Conservation (phyloP, 768 basidiomycete genomes). For the Lentinula detonsa region DNA sequence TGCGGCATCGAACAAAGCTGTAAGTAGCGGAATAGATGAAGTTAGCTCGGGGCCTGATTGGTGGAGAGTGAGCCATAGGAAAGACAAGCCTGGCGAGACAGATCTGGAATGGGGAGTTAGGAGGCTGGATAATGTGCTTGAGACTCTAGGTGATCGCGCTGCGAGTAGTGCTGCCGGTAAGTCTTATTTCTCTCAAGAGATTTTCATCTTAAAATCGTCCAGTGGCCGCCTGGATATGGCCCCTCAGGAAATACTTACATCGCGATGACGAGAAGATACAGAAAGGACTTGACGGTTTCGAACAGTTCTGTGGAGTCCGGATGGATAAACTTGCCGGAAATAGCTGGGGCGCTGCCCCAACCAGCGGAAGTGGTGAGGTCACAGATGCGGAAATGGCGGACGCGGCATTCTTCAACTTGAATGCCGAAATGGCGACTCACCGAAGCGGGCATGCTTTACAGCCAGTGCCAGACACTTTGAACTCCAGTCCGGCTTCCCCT, state of each 20-base stretch:
- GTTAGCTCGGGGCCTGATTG: background rate
- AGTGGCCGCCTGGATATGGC: slow-evolving; percentile 6
- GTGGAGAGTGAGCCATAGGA: slow-evolving; percentile 12
- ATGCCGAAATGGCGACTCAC: background rate
- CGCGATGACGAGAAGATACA: slow-evolving; percentile 4
- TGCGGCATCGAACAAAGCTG: background rate
- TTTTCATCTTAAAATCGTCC: background rate
- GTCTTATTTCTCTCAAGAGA: slow-evolving; percentile 12
- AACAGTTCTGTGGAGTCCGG: slow-evolving; percentile 4
- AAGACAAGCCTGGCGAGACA: slow-evolving; percentile 19
- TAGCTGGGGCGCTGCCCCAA: background rate
- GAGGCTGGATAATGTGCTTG: slow-evolving; percentile 37
- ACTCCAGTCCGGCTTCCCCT: background rate
- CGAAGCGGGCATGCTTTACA: background rate
- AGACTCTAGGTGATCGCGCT: slow-evolving; percentile 42
- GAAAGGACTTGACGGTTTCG: background rate
- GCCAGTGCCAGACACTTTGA: background rate
- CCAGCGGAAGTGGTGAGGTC: background rate
- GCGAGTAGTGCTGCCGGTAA: slow-evolving; percentile 41
- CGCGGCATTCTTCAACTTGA: background rate
- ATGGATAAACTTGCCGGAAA: slow-evolving; percentile 1
- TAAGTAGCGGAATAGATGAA: background rate
- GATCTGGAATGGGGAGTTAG: slow-evolving; percentile 39
- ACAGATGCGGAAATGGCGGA: background rate
- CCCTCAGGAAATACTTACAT: background rate